phyloP scores from a whole-genome alignment of 2,329 filamentous ascomycete species.

The Hymenoscyphus fructigenus region DNA sequence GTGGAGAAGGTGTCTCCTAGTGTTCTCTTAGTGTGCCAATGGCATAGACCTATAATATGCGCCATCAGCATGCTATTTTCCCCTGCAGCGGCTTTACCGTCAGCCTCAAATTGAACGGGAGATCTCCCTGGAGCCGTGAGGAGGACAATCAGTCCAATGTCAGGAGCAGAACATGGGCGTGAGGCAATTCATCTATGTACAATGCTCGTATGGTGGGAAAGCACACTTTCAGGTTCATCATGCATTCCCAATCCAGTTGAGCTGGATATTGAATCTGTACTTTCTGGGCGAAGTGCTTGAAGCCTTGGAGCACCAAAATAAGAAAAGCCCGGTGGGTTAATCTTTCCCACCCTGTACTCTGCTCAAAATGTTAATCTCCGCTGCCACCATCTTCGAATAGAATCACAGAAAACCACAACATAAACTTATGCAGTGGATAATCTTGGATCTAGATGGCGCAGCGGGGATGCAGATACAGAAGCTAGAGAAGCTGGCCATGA shows the following conservation, averaged over 20 bases:
- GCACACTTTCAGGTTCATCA: neutral
- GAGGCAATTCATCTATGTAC: neutral
- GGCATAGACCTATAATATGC: slow-evolving; percentile 2
- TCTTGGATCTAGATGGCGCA: neutral
- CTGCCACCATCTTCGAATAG: neutral
- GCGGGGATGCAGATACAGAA: neutral
- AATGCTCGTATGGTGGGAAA: neutral
- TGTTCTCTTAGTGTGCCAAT: neutral
- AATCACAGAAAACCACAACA: neutral
- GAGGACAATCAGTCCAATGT: neutral
- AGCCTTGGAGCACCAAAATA: neutral
- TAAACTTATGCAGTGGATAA: neutral
- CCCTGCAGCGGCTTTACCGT: slow-evolving; percentile 5
- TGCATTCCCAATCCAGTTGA: neutral
- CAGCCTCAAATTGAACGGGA: slow-evolving; percentile 3
- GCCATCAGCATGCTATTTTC: neutral
- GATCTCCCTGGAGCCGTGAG: neutral
- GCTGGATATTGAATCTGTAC: neutral
- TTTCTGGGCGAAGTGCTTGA: neutral
- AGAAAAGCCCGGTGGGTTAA: neutral
- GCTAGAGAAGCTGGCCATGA: neutral
- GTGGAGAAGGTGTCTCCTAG: neutral
- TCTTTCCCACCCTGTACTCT: neutral
- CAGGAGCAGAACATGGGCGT: neutral
- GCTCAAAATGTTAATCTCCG: neutral